These are phyloP conservation scores for Pseudopyricularia javanii DNA, from an alignment of 2,329 filamentous ascomycete species.

Conservation along the genomic window DNA sequence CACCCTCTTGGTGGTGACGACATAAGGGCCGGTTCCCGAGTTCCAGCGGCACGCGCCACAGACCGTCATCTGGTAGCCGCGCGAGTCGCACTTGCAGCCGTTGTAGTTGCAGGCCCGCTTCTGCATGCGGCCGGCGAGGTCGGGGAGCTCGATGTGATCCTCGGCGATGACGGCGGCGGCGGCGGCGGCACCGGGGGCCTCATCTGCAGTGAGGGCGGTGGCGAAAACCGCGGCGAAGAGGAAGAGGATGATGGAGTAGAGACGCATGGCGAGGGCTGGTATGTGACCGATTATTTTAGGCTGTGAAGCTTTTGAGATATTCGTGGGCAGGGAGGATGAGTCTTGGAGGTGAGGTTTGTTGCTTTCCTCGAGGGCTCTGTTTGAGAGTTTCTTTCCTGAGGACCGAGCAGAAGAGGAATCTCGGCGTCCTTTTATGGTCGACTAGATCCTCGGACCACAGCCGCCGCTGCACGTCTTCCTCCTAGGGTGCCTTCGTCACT, in stretches of 20 bases:
- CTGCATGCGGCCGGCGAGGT: neutral
- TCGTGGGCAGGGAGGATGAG: too few species aligned
- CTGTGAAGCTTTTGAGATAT: too few species aligned
- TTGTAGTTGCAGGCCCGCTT: slow-evolving; percentile 11
- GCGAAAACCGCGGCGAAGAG: slow-evolving; percentile 1
- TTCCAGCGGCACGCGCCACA: slow-evolving; percentile 13
- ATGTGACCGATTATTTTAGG: too few species aligned
- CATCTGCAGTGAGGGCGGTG: slow-evolving; percentile 2
- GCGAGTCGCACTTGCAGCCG: slow-evolving; percentile 12
- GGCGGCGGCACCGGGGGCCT: neutral
- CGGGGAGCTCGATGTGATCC: neutral
- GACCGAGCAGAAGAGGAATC: too few species aligned
- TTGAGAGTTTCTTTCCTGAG: too few species aligned
- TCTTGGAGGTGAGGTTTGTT: too few species aligned
- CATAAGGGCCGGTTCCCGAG: slow-evolving; percentile 4
- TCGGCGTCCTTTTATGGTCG: too few species aligned
- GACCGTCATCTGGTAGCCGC: slow-evolving; percentile 10
- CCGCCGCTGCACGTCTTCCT: too few species aligned
- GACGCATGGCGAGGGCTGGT: too few species aligned
- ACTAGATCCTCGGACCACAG: too few species aligned
- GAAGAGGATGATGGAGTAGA: slow-evolving; percentile 1
- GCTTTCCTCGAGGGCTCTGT: too few species aligned
- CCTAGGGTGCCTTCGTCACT: too few species aligned
- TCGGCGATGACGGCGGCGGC: neutral
- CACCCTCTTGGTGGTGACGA: slow-evolving; percentile 10